Evolutionary conservation across 768 basidiomycete genomes (phyloP), one percentile per base, ranked within the genome.

Genomic region (Boletus edulis): DNA sequence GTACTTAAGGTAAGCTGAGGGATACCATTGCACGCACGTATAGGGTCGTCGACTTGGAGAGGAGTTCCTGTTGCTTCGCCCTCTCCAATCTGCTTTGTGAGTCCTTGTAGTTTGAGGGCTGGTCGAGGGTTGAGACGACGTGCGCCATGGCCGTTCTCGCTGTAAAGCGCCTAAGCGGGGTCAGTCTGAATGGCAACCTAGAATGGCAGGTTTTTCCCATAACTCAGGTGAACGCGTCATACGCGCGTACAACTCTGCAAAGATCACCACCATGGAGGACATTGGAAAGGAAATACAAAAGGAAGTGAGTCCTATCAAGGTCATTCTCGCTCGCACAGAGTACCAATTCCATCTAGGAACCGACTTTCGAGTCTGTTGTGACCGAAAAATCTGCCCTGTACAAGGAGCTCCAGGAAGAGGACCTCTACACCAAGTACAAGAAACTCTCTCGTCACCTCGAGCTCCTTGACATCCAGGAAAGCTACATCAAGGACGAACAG

Each of bases 401-500:
- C 71, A 86, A 89, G 62, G 91, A 94, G 63, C 79, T 96, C 32
- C 92, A 94, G 65, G 77, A 83, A 54, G 91, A 98, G 75, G 97
- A 98, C 74, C 76, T 98, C 57, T 99, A 98, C 71, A 86, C 91
- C 73, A 97, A 95, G 72, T 97, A 92, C 84, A 96, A 97, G 82
- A 93, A 93, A 67, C 88, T 99, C 47, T 83, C 91, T 49, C 87
- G 93, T 46, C 96, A 99, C 67, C 80, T 95, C 34, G 94, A 99
- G 68, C 93, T 99, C 78, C 85, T 98, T 37, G 89, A 92, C 49
- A 92, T 94, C 27, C 88, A 89, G 66, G 91, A 98, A 74, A 90
- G 89, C 75, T 99, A 98, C 71, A 97, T 99, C 74, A 96, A 98
- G 70, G 96, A 99, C 64, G 97, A 99, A 72, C 95, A 97, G 66